phyloP scores from a whole-genome alignment of 2,329 filamentous ascomycete genomes.

The Pseudogymnoascus sp. region DNA sequence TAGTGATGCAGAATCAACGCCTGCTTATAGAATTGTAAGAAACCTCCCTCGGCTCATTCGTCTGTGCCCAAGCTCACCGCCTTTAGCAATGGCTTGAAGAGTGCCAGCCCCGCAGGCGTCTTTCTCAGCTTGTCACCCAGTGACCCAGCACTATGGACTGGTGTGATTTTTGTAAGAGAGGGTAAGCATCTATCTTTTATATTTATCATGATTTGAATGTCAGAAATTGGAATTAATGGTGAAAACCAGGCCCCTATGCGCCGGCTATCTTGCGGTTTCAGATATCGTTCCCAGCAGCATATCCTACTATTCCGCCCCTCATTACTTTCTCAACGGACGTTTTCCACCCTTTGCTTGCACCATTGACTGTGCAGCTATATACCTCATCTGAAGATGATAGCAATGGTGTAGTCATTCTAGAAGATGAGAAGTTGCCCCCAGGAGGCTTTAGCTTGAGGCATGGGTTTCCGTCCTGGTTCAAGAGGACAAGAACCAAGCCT shows the following conservation, averaged over 20 bases:
- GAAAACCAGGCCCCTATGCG: slow-evolving; percentile 67
- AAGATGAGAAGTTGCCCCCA: slow-evolving; percentile 74
- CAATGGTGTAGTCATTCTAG: slow-evolving; percentile 73
- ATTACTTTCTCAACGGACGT: slow-evolving; percentile 88
- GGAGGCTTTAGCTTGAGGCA: slow-evolving; percentile 86
- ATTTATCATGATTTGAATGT: slow-evolving; percentile 9
- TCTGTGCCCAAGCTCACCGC: background rate
- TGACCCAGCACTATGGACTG: slow-evolving; percentile 75
- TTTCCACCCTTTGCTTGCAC: slow-evolving; percentile 88
- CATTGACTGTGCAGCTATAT: slow-evolving; percentile 90
- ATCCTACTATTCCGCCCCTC: slow-evolving; percentile 70
- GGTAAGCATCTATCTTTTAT: slow-evolving; percentile 42
- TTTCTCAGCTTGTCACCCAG: slow-evolving; percentile 79
- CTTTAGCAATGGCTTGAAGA: slow-evolving; percentile 66
- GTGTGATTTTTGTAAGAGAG: slow-evolving; percentile 84
- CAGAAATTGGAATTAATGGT: slow-evolving; percentile 6
- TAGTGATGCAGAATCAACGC: slow-evolving; percentile 1
- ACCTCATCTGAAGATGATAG: slow-evolving; percentile 67
- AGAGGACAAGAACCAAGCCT: slow-evolving; percentile 41
- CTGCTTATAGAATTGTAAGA: slow-evolving; percentile 3
- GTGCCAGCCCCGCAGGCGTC: slow-evolving; percentile 75
- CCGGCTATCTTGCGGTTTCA: slow-evolving; percentile 83
- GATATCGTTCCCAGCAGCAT: slow-evolving; percentile 74
- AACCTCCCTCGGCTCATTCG: background rate
- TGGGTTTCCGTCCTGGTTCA: slow-evolving; percentile 87